Conservation (phyloP, 768 basidiomycete species). For the Tylopilus rubrobrunneus region DNA sequence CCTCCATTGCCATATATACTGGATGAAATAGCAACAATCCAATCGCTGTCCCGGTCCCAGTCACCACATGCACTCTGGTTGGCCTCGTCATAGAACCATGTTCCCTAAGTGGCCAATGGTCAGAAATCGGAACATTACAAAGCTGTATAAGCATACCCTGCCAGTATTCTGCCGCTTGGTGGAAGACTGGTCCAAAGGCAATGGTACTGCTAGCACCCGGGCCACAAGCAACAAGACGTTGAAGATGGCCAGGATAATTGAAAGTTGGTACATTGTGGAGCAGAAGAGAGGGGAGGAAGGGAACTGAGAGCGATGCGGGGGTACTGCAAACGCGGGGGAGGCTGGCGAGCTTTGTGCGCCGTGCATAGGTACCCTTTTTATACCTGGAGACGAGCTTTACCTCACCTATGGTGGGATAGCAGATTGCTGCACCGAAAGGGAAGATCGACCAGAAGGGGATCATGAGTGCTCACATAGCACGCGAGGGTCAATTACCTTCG, state of each 20-base stretch:
- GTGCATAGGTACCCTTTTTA: conserved; percentile 19
- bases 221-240: conserved; percentile 38
- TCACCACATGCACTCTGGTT: conserved; percentile 59
- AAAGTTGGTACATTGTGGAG: conserved; percentile 17
- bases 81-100: conserved; percentile 53
- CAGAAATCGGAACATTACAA: not conserved
- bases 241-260: conserved; percentile 35
- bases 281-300: not conserved
- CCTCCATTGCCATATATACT: conserved; percentile 48
- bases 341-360: not conserved
- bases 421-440: conserved; percentile 18
- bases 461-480: conserved; percentile 13
- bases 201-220: conserved; percentile 36
- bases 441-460: conserved; percentile 31
- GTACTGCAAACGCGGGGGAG: conserved; percentile 3
- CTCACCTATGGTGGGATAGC: conserved; percentile 26
- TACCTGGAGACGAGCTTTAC: conserved; percentile 25
- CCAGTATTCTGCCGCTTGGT: conserved; percentile 52
- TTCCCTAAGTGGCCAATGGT: conserved; percentile 44
- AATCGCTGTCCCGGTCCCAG: conserved; percentile 42
- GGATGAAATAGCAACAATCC: conserved; percentile 61
- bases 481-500: conserved; percentile 20
- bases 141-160: conserved; percentile 39
- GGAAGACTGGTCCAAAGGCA: conserved; percentile 31
- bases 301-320: not conserved